Percentiles rank a stretch among this genome's conserved stretches.
phyloP scores from a whole-genome alignment of 176 grass and related monocot species.

The Oropetium thomaeum region DNA sequence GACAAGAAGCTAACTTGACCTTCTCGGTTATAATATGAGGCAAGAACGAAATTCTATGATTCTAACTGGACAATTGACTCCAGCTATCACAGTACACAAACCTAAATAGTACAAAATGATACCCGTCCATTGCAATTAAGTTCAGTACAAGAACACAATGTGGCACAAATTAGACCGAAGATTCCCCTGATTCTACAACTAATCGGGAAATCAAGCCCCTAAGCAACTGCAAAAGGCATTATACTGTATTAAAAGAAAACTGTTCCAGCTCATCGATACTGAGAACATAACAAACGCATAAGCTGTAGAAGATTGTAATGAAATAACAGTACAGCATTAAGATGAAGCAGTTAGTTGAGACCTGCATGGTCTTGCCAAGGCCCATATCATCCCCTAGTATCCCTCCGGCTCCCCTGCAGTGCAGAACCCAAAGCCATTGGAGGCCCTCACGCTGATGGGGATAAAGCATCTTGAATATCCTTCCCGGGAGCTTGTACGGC shows the following conservation, averaged over 20 bases:
- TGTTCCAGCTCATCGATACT: neutral
- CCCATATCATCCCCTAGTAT: constrained; percentile 98
- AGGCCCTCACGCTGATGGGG: constrained; percentile 72
- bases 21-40: neutral
- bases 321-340: neutral
- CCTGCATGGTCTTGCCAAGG: constrained; percentile 97
- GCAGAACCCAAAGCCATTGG: constrained; percentile 73
- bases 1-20: neutral
- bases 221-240: neutral
- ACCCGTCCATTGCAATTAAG: neutral
- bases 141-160: neutral
- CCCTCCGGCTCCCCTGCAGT: constrained; percentile 66
- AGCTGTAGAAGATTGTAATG: neutral
- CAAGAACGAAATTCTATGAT: neutral
- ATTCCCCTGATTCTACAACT: neutral
- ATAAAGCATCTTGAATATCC: constrained; percentile 64
- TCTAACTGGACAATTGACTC: neutral
- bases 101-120: neutral
- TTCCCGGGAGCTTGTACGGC: constrained; percentile 46
- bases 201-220: neutral
- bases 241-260: neutral
- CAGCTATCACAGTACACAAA: neutral
- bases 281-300: neutral
- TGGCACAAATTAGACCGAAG: neutral
- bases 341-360: neutral